Evolutionary conservation across 1,284 basidiomycete species (phyloP).

Genomic region (Kwoniella shivajii): DNA sequence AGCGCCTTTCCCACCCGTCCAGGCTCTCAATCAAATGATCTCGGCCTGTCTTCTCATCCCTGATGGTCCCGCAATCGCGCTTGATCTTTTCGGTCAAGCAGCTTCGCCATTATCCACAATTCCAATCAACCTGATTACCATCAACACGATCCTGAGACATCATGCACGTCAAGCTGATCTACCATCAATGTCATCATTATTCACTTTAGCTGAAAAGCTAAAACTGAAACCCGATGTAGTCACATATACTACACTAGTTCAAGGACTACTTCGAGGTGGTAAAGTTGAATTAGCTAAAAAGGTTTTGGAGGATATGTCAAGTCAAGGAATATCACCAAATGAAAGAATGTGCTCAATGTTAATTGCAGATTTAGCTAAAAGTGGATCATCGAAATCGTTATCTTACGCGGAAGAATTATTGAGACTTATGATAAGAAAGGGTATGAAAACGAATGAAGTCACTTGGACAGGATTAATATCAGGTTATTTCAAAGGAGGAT

Average conservation of each 20-base stretch:
- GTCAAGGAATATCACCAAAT: conserved; percentile 71
- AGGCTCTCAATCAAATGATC: conserved; percentile 49
- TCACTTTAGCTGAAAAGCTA: conserved; percentile 59
- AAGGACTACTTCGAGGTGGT: conserved; percentile 69
- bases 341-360: conserved; percentile 72
- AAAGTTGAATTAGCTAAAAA: conserved; percentile 66
- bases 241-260: conserved; percentile 77
- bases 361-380: conserved; percentile 68
- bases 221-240: conserved; percentile 69
- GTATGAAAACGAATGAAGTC: conserved; percentile 38
- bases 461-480: conserved; percentile 55
- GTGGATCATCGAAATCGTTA: conserved; percentile 61
- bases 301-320: conserved; percentile 69
- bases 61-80: conserved; percentile 31
- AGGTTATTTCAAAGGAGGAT: conserved; percentile 50
- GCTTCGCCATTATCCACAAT: conserved; percentile 36
- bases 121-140: conserved; percentile 68
- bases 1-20: conserved; percentile 41
- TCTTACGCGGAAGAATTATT: conserved; percentile 67
- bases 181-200: conserved; percentile 63
- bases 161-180: conserved; percentile 66
- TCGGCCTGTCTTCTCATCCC: conserved; percentile 41
- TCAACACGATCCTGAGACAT: conserved; percentile 74
- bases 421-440: conserved; percentile 67
- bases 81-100: conserved; percentile 41